Base-by-base conservation (phyloP, 2,329 filamentous ascomycete species). In the Cytospora piceae region DNA sequence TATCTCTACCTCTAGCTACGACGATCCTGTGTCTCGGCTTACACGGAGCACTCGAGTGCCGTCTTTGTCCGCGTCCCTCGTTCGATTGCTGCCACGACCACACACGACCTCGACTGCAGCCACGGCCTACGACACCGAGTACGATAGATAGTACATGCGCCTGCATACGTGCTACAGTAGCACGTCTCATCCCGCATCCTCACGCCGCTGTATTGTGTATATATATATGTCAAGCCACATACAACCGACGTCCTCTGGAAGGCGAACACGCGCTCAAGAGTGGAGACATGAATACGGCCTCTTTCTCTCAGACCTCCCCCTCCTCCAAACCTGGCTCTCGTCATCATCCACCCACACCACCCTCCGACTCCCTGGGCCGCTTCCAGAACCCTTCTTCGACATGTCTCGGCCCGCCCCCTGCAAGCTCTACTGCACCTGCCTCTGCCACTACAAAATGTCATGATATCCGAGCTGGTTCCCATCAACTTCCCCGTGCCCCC, bases 361-460 rank as follows among this genome's bases (percentile, higher is more conserved):
- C 39, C 61, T 59, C 65, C 58, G 56, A 66, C 67, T 55, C 64
- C 65, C 32, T 42, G 58, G 55, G 54, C 55, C 24, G 58, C 39
- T 31, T 34, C 55, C 59, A 65, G 58, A 61, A 63, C 55, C 49
- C 58, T 59, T 58, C 60, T 24, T 49, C 60, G 51, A 52, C 60
- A 49, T 52, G 61, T 55, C 46, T 58, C 62, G 65, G 58, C 59
- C 51, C 64, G 32, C 32, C 54, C 58, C 64, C 67, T 63, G 66
- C 68, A 56, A 65, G 66, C 65, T 69, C 65, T 56, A 66, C 71
- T 67, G 68, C 66, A 53, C 69, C 69, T 60, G 70, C 71, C 67
- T 52, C 70, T 69, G 61, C 66, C 69, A 67, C 72, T 70, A 20
- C 46, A n/a, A 63, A 63, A 14, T 29, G 39, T 52, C 61, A 58